Base-by-base conservation (phyloP, 2,329 filamentous ascomycete species). In the Calycina herbarum region DNA sequence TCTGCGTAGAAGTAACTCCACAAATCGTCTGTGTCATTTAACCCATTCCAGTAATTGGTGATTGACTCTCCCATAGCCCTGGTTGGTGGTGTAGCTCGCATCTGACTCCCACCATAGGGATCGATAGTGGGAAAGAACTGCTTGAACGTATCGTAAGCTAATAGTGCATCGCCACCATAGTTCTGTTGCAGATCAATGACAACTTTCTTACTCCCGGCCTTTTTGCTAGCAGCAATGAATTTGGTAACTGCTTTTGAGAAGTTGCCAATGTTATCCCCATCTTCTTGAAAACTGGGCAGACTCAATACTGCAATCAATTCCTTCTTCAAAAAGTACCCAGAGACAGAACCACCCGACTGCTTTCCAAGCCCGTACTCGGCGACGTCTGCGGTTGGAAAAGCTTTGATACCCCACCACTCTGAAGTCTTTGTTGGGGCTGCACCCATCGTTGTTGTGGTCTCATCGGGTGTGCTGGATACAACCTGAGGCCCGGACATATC, bases 121-220 rank as follows among this genome's bases (percentile, higher is more conserved):
- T 73, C 73, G 7, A 74, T 70, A 24, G 63, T 68, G 15, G 76
- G 74, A 58, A 76, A 75, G 67, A 76, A 74, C 35, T 79, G 73
- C 8, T 76, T 76, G 72, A 87, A 88, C 0, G 82, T 71, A 58
- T 83, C 80, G 57, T 79, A 79, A 1, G 80, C 83, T 77, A 89
- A 88, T 27, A 89, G 79, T 20, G 84, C 80, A 6, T 86, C 73
- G 0, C 88, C 88, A 35, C 88, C 88, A 1, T 78, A 78, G 67
- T 91, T 91, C 5, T 78, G 80, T 3, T 84, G 81, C 6, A 91
- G 71, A 68, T 91, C 89, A 64, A 91, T 84, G 54, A 91, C 80
- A 5, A 91, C 77, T 72, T 84, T 86, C 8, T 78, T 29, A 4
- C 13, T 20, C 27, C n/a, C n/a, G 4, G 4, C 13, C 5, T 4